Evolutionary conservation across 768 basidiomycete species (phyloP).

Genomic region (Tylopilus intermedius): DNA sequence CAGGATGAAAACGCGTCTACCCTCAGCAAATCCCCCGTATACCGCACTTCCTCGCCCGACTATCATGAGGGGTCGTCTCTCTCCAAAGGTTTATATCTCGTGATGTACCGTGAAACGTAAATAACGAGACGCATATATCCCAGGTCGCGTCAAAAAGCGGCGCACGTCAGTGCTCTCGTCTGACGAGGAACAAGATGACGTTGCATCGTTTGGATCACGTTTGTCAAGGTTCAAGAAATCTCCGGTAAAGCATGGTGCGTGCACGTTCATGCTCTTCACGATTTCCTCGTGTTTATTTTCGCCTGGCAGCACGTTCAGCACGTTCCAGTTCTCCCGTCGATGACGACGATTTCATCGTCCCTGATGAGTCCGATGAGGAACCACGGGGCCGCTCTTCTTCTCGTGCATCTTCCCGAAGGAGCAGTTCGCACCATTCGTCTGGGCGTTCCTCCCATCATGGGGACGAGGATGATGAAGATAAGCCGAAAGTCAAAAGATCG

Average conservation of each 20-base stretch:
- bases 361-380: slow-evolving; percentile 60
- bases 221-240: slow-evolving; percentile 66
- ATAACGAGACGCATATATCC: slow-evolving; percentile 9
- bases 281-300: slow-evolving; percentile 7
- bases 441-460: slow-evolving; percentile 31
- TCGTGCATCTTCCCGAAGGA: slow-evolving; percentile 42
- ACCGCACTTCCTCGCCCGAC: slow-evolving; percentile 27
- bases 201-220: slow-evolving; percentile 50
- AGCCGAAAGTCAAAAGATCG: slow-evolving; percentile 34
- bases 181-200: slow-evolving; percentile 43
- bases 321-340: slow-evolving; percentile 43
- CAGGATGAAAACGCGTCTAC: slow-evolving; percentile 8
- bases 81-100: slow-evolving; percentile 20
- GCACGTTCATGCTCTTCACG: not conserved
- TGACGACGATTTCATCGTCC: slow-evolving; percentile 69
- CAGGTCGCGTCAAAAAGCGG: slow-evolving; percentile 55
- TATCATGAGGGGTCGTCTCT: slow-evolving; percentile 26
- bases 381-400: slow-evolving; percentile 45
- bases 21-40: slow-evolving; percentile 11
- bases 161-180: slow-evolving; percentile 49
- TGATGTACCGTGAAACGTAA: not conserved
- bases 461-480: slow-evolving; percentile 26
- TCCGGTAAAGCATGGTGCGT: slow-evolving; percentile 49
- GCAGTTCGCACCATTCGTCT: slow-evolving; percentile 31
- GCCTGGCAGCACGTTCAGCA: slow-evolving; percentile 37